Evolutionary conservation across 352 stramenopile species (phyloP).

Genomic region (Pythium coloratum): DNA sequence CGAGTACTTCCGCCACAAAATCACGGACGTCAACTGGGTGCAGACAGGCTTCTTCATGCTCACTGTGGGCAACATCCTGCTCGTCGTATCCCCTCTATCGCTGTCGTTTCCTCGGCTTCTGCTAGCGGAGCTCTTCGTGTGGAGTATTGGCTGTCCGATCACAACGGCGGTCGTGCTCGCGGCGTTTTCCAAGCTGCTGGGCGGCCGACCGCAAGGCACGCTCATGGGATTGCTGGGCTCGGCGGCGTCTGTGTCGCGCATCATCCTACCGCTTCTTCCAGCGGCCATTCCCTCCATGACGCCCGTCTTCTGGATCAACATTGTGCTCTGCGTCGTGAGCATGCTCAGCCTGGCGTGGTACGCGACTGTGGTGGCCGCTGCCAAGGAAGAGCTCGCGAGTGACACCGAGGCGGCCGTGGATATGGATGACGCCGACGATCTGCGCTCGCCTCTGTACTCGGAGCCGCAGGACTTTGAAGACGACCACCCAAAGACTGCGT

Average conservation of each 20-base stretch:
- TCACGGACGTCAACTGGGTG: constrained; percentile 74
- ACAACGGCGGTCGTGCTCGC: constrained; percentile 73
- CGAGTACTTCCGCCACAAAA: constrained; percentile 65
- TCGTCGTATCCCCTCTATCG: constrained; percentile 42
- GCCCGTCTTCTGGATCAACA: constrained; percentile 78
- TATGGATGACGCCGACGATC: constrained; percentile 29
- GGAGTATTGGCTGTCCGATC: constrained; percentile 80
- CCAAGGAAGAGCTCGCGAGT: constrained; percentile 46
- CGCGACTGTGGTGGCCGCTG: constrained; percentile 49
- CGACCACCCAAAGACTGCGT: background rate
- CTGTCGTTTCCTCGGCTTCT: constrained; percentile 54
- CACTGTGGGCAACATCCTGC: constrained; percentile 53
- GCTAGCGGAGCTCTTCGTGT: constrained; percentile 70
- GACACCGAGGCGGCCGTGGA: constrained; percentile 43
- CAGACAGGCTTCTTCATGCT: constrained; percentile 68
- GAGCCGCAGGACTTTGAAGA: constrained; percentile 29
- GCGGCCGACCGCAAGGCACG: constrained; percentile 69
- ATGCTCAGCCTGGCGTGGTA: constrained; percentile 68
- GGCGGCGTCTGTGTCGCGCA: constrained; percentile 72
- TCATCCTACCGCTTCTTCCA: constrained; percentile 72
- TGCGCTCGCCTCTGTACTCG: constrained; percentile 46
- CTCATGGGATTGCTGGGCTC: constrained; percentile 80
- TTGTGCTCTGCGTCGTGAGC: constrained; percentile 54
- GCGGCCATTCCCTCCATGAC: constrained; percentile 63
- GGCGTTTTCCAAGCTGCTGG: constrained; percentile 79